Evolutionary conservation across 2,329 filamentous ascomycete species (phyloP), one percentile per base, ranked within the genome.

Genomic region (Trichoderma breve): DNA sequence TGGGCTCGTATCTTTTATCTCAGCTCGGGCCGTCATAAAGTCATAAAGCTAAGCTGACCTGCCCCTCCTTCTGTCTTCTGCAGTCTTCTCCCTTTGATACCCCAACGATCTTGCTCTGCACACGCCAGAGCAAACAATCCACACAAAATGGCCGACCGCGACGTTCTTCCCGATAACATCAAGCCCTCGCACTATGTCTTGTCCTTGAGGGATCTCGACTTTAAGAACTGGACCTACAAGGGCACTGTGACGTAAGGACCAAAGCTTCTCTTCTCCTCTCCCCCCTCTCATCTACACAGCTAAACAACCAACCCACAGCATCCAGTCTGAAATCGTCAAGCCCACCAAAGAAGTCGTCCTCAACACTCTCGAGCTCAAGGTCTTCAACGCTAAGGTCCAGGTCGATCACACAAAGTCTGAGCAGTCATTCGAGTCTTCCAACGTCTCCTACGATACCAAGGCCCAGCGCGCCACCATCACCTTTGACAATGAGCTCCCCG

Each of bases 141-240:
- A 67, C 63, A 73, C 73, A 79, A 78, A 65, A 89, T 89, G 85
- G 81, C 84, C 66, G 89, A 91, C 81, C 85, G 89, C 79, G 89
- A 91, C 73, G 85, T 89, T 75, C 86, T 91, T 73, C 89, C 89
- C 62, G 84, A 85, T 77, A 83, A 82, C 76, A 90, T 95, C 80
- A 95, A 94, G 84, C 94, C 96, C 3, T 85, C 86, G 74, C 94
- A 98, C 84, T 99, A 99, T 84, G 86, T 89, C 78, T 86, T 99
- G 75, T 93, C 91, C 71, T 88, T 99, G 76, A 90, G 87, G 79
- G 91, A 96, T 77, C 85, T 99, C 74, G 91, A 97, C 73, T 97
- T 95, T 76, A 83, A 83, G 73, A 82, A 83, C 69, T 91, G 89
- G 91, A 90, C 88, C 73, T 99, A 95, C 85, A 90, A 95, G 83